Base-by-base conservation (phyloP, 2,329 filamentous ascomycete genomes). In the Fusarium xylarioides region DNA sequence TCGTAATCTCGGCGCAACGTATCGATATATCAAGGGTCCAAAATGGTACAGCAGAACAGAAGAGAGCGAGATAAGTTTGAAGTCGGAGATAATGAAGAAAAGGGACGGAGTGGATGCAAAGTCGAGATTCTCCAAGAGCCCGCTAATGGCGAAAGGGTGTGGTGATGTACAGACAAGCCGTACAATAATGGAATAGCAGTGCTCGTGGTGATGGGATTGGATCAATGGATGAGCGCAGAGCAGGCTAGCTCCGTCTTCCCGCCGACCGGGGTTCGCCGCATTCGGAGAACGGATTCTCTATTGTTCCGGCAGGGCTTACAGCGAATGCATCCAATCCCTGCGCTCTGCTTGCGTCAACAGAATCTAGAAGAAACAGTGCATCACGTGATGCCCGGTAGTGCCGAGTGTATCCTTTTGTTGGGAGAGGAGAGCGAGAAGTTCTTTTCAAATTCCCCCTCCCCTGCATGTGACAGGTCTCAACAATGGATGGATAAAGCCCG, bases 91-190 rank as follows among this genome's bases (percentile, higher is more conserved):
- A 28, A 28, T 72, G 73, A 70, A 77, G 63, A 66, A 76, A 75
- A 54, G 55, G 68, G 63, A 76, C 65, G 73, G 61, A 76, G 75
- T 71, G 66, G 75, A 76, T 77, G 75, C 58, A 70, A 66, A 71
- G 72, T 60, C 59, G 68, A 76, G 69, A 76, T 77, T 76, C 58
- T 66, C 60, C 47, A 58, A 68, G 60, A 69, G 73, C 63, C 73
- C 74, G 68, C 71, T 76, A 73, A 71, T 68, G 38, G 52, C 43
- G 66, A 70, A 70, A 40, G 64, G 66, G 69, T 58, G 71, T 67
- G 67, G 64, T 73, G 68, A 49, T 63, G 57, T 68, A 56, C 42
- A 61, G 63, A 54, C 32, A 60, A 60, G 46, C 63, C 50, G 53
- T 61, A 54, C 44, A 66, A 63, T 63, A 61, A 60, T 59, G 54